Evolutionary conservation across 306 rosid genomes (phyloP), one percentile per base, ranked within the genome.

Genomic region (Medicago ruthenica): DNA sequence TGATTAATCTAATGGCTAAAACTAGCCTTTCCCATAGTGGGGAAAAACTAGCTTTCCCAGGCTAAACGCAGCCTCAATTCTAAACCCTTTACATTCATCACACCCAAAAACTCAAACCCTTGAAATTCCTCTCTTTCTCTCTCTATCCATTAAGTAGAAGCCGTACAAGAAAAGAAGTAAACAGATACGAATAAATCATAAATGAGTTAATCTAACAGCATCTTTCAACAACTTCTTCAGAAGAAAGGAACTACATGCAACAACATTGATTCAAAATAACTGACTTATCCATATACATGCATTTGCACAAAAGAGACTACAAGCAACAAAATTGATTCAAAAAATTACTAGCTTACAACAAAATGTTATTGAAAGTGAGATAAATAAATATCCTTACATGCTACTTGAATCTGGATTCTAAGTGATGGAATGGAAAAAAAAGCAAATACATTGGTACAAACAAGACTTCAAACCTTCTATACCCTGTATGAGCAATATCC

Each of bases 321-420:
- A 24, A 72, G 60, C 51, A 78, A 88, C 84, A 86, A 85, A 79
- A 77, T 48, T 58, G 71, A 66, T 70, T 54, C 83, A 76, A 31
- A 3, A 79, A 36, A 62, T 63, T 40, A 73, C 79, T 60, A 87
- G 76, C 77, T 59, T n/a, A 70, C 83, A 40, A 72, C 70, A 37
- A 21, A 57, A 39, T 44, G 70, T 42, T 22, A 79, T 54, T 51
- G 78, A 8, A 24, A 24, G 3, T 24, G 27, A 24, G 27, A 24
- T 24, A 24, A 24, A 24, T 1, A 21, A 21, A 21, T 21, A 24
- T 24, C 27, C 27, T 24, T 24, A 24, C 27, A 24, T 24, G 27
- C 27, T 24, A 24, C 27, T 24, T 24, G 27, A 24, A 24, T 24
- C 2, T 24, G 27, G 27, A 24, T 24, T 24, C 27, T 24, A 24